Conservation (phyloP, 2,329 filamentous ascomycete genomes). For the Lachnellula arida region DNA sequence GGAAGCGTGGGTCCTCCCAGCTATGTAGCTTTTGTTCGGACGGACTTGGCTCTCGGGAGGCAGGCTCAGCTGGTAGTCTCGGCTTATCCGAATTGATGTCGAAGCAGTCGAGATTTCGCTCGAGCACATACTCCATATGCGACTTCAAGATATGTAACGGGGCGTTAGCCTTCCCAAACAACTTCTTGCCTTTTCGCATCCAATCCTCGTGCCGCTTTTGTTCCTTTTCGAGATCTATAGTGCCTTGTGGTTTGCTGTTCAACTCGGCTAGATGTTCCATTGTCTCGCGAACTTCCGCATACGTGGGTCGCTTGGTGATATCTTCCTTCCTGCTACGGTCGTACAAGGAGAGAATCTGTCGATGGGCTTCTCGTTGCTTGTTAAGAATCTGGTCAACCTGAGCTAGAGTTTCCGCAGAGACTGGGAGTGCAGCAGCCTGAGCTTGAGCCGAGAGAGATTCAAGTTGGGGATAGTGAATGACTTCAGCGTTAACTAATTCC, state of each 20-base stretch:
- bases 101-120: constrained; percentile 87
- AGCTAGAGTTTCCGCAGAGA: constrained; percentile 73
- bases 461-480: constrained; percentile 89
- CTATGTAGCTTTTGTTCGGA: constrained; percentile 45
- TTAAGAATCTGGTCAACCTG: constrained; percentile 87
- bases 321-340: constrained; percentile 72
- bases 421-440: constrained; percentile 63
- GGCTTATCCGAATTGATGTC: constrained; percentile 81
- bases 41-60: constrained; percentile 74
- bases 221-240: constrained; percentile 88
- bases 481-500: constrained; percentile 86
- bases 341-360: constrained; percentile 77
- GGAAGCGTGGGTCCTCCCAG: constrained; percentile 57
- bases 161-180: constrained; percentile 97
- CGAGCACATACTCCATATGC: constrained; percentile 89
- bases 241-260: constrained; percentile 88
- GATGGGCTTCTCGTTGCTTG: constrained; percentile 92
- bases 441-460: constrained; percentile 88
- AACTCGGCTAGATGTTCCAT: constrained; percentile 83
- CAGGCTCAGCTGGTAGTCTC: constrained; percentile 83
- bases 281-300: constrained; percentile 83
- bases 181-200: constrained; percentile 97
- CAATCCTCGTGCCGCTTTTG: constrained; percentile 95
- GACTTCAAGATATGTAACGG: constrained; percentile 92
- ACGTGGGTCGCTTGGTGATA: constrained; percentile 75